These are phyloP conservation scores for Leucosporidium yakuticum DNA, from an alignment of 768 basidiomycete species.

Conservation along the genomic window DNA sequence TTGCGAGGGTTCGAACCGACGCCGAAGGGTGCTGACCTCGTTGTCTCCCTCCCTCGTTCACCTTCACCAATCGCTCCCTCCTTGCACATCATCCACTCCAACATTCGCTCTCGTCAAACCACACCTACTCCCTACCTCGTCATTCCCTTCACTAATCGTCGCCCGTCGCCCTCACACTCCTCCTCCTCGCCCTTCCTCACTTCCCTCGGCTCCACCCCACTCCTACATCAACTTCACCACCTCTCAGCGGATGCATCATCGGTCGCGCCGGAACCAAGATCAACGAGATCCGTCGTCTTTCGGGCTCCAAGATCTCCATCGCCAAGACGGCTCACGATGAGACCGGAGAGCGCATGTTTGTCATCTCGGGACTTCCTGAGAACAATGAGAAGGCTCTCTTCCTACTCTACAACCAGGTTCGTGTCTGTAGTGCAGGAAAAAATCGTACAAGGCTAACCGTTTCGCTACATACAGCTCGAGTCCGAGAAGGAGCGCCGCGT, in stretches of 20 bases:
- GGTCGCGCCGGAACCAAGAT: conserved; percentile 97
- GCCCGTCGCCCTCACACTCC: too few relatives aligned
- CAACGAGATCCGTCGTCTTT: conserved; percentile 95
- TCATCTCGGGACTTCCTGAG: conserved; percentile 64
- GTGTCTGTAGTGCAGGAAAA: too few relatives aligned
- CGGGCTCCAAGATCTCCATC: conserved; percentile 95
- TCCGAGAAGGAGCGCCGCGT: conserved; percentile 39
- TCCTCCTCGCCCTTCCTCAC: too few relatives aligned
- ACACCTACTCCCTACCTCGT: too few relatives aligned
- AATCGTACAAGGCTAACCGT: too few relatives aligned
- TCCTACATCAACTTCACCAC: too few relatives aligned
- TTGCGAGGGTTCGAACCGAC: not conserved
- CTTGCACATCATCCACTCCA: not conserved
- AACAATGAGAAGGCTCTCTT: conserved; percentile 59
- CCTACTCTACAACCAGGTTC: conserved; percentile 79
- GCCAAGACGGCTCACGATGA: conserved; percentile 99
- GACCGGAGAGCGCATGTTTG: conserved; percentile 97
- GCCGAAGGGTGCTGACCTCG: not conserved
- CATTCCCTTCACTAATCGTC: too few relatives aligned
- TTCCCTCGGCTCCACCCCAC: not conserved
- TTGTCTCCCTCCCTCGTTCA: not conserved
- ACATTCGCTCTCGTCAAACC: too few relatives aligned
- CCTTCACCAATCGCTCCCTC: not conserved
- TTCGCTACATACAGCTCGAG: conserved; percentile 52
- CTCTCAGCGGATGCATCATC: conserved; percentile 65